phyloP scores from a whole-genome alignment of 202 grass and related monocot species.

The Schoenoplectus triqueter region DNA sequence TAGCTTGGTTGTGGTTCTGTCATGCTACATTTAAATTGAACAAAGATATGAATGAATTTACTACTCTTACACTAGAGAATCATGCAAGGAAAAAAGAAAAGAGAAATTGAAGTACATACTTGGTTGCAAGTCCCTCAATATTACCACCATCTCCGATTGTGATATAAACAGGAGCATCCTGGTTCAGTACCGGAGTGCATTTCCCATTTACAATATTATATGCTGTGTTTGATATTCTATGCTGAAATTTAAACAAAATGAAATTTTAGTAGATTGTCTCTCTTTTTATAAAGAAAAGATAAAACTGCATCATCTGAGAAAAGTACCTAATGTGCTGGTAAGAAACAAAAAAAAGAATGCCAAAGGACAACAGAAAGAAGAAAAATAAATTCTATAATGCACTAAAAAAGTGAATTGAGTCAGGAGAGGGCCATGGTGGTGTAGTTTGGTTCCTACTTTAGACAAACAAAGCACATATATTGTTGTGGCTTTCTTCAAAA shows the following conservation, averaged over 20 bases:
- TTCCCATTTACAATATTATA: conserved; percentile 70
- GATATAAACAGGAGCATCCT: conserved; percentile 65
- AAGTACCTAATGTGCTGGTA: conserved; percentile 5
- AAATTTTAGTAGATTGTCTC: background rate
- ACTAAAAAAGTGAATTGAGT: background rate
- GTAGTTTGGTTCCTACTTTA: no score
- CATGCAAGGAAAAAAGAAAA: background rate
- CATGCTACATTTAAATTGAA: conserved; percentile 55
- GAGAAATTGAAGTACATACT: conserved; percentile 46
- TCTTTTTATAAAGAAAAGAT: no score
- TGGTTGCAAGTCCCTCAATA: conserved; percentile 66
- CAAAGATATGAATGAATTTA: conserved; percentile 11
- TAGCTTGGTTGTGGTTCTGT: conserved; percentile 76
- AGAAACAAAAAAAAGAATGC: background rate
- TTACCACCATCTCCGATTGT: conserved; percentile 90
- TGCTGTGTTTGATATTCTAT: conserved; percentile 67
- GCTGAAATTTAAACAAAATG: conserved; percentile 46
- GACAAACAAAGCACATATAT: no score
- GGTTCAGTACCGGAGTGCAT: conserved; percentile 59
- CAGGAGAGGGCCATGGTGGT: no score
- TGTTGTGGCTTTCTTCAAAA: no score
- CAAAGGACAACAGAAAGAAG: background rate
- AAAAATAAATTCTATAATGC: background rate
- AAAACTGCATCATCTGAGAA: background rate
- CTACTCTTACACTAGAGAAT: background rate